Conservation (phyloP, 441 rosid species). For the Populus tomentosa region DNA sequence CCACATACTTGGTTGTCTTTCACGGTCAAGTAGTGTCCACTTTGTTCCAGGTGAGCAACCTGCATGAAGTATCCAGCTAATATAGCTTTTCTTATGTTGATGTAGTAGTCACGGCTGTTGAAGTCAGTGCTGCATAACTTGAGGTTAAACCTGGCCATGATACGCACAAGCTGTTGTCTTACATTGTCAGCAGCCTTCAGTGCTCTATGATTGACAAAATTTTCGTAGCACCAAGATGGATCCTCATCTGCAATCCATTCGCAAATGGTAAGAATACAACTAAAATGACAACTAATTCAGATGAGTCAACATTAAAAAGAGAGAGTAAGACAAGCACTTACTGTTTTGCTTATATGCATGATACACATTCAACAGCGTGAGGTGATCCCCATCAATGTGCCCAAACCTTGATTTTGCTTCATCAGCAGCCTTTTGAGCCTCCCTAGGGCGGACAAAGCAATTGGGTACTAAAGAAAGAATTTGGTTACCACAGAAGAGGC, state of each 20-base stretch:
- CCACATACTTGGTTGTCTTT: slow-evolving; percentile 83
- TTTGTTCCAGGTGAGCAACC: slow-evolving; percentile 89
- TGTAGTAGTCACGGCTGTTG: slow-evolving; percentile 82
- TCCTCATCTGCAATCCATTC: slow-evolving; percentile 61
- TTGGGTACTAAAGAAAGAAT: too few relatives aligned
- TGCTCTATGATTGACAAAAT: slow-evolving; percentile 83
- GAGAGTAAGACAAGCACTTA: slow-evolving; percentile 30
- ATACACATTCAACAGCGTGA: slow-evolving; percentile 84
- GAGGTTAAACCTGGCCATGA: slow-evolving; percentile 83
- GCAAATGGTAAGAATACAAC: neutral
- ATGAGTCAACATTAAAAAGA: neutral
- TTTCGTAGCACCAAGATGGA: slow-evolving; percentile 90
- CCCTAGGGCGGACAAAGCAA: slow-evolving; percentile 77
- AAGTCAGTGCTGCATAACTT: slow-evolving; percentile 94
- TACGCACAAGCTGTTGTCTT: slow-evolving; percentile 90
- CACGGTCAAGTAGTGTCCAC: slow-evolving; percentile 88
- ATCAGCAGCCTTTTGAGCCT: slow-evolving; percentile 98
- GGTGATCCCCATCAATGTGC: slow-evolving; percentile 97
- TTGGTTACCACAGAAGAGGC: slow-evolving; percentile 81
- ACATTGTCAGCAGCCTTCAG: slow-evolving; percentile 92
- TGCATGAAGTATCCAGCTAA: slow-evolving; percentile 96
- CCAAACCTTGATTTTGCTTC: slow-evolving; percentile 98
- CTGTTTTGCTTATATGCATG: slow-evolving; percentile 94
- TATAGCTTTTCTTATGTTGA: slow-evolving; percentile 94
- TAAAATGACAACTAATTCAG: neutral